A percentile compares a stretch with the other conserved stretches of the same genome.
These are phyloP conservation scores for Colletotrichum filicis DNA, from an alignment of 2,329 filamentous ascomycete species.

Conservation along the genomic window DNA sequence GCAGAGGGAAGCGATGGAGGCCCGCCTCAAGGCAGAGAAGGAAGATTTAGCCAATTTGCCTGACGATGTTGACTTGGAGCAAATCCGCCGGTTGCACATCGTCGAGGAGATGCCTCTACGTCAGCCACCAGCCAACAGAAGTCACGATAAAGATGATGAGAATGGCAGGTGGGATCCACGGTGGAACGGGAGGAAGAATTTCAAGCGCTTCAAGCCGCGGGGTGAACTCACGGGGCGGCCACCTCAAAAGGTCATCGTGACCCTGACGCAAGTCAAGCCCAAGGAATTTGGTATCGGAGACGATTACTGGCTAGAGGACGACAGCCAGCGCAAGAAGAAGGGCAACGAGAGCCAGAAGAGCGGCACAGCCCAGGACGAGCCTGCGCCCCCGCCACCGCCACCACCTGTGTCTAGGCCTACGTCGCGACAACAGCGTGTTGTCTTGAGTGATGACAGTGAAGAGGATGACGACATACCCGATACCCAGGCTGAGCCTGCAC, in stretches of 20 bases:
- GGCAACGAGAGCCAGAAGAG: conserved; percentile 39
- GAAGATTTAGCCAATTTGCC: conserved; percentile 62
- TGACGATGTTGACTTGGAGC: conserved; percentile 76
- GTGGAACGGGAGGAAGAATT: conserved; percentile 97
- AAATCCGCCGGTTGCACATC: conserved; percentile 79
- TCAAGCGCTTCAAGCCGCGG: conserved; percentile 83
- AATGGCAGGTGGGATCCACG: conserved; percentile 80
- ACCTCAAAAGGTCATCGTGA: conserved; percentile 69
- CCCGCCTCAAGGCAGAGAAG: conserved; percentile 64
- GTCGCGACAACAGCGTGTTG: conserved; percentile 37
- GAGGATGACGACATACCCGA: conserved; percentile 38
- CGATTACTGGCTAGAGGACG: conserved; percentile 77
- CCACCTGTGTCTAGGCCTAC: neutral
- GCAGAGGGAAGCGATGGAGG: conserved; percentile 73
- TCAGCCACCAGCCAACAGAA: conserved; percentile 43
- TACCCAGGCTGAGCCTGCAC: conserved; percentile 9
- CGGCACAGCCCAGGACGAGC: conserved; percentile 33
- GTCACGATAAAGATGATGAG: conserved; percentile 62
- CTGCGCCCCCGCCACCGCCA: neutral
- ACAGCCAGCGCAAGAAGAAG: conserved; percentile 46
- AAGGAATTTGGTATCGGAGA: conserved; percentile 81
- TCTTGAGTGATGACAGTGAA: conserved; percentile 50
- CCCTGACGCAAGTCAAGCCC: conserved; percentile 75
- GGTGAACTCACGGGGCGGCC: conserved; percentile 59
- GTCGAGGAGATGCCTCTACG: conserved; percentile 81